Conservation (phyloP, 306 rosid species). For the Aeschynomene evenia region DNA sequence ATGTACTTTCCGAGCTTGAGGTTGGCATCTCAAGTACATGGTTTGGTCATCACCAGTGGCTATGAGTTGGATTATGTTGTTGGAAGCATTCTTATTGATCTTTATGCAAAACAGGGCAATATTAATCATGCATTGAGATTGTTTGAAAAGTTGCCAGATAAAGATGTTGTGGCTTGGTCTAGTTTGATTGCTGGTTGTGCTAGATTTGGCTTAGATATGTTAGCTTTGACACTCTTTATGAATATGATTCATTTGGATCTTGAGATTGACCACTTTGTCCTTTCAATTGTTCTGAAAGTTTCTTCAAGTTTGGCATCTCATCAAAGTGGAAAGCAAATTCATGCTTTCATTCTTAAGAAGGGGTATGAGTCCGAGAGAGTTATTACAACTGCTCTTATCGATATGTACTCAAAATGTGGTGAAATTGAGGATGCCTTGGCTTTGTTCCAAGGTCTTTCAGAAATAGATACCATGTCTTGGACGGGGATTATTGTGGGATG, state of each 20-base stretch:
- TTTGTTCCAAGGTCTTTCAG: conserved; percentile 48
- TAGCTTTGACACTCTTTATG: conserved; percentile 57
- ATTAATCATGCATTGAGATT: conserved; percentile 51
- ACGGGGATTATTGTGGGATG: conserved; percentile 91
- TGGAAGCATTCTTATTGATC: conserved; percentile 76
- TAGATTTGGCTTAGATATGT: conserved; percentile 48
- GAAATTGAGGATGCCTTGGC: conserved; percentile 65
- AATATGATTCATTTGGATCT: conserved; percentile 56
- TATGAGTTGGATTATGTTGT: conserved; percentile 62
- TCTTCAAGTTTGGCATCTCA: conserved; percentile 68
- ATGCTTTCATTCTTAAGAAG: conserved; percentile 62
- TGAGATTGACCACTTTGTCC: conserved; percentile 69
- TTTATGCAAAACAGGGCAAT: conserved; percentile 55
- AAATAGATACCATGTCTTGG: conserved; percentile 74
- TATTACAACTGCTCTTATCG: conserved; percentile 66
- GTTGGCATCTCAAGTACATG: conserved; percentile 74
- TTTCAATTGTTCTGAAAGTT: conserved; percentile 62
- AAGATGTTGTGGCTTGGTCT: conserved; percentile 78
- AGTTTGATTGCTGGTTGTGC: conserved; percentile 81
- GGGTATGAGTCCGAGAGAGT: conserved; percentile 73
- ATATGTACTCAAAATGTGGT: conserved; percentile 88
- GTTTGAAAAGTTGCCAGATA: conserved; percentile 63
- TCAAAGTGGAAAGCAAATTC: conserved; percentile 75
- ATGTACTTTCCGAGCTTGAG: conserved; percentile 47
- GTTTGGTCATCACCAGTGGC: conserved; percentile 62